Base-by-base conservation (phyloP, 2,329 filamentous ascomycete genomes). In the Tolypocladium endophyticum region DNA sequence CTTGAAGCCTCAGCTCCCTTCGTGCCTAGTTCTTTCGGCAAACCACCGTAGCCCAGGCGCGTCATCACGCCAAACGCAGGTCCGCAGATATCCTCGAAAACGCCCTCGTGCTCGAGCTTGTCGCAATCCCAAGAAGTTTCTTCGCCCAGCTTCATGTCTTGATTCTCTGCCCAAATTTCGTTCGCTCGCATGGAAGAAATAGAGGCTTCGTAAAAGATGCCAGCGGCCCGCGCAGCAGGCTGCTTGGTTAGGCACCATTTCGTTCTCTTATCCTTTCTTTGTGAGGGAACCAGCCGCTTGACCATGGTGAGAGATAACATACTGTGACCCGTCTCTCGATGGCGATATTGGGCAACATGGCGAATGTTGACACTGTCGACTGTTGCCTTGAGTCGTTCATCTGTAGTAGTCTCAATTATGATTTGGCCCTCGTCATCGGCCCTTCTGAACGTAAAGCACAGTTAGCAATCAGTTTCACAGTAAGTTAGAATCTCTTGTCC, bases 41-140 rank as follows among this genome's bases (percentile, higher is more conserved):
- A 39, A 0, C 73, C 73, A 16, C 73, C 62, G 0, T 60, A 45
- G 58, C 74, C 71, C 69, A 74, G 71, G n/a, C 65, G 61, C 1
- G 62, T 58, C 14, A 73, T 60, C 67, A 73, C 71, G 2, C 59
- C 62, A 7, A 74, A 41, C 0, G 68, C 70, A 3, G 69, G 67
- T 16, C 63, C 61, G 50, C 67, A 71, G 6, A 74, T 61, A 14
- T 66, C 63, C 23, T 64, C 62, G 23, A 72, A 64, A 0, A 66
- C 56, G 2, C 65, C 66, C 6, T 67, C 61, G 0, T 56, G 39
- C 20, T 66, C 59, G 14, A 73, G 58, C 25, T 62, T 36, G 0
- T 70, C 62, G 7, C 57, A 45, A 6, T 60, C 65, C 71, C 71
- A 74, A 1, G 33, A 38, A 3, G 66, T 59, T 41, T 54, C 62